Conservation (phyloP, 129 eudicot genomes). For the Chrysanthemum lavandulifolium region DNA sequence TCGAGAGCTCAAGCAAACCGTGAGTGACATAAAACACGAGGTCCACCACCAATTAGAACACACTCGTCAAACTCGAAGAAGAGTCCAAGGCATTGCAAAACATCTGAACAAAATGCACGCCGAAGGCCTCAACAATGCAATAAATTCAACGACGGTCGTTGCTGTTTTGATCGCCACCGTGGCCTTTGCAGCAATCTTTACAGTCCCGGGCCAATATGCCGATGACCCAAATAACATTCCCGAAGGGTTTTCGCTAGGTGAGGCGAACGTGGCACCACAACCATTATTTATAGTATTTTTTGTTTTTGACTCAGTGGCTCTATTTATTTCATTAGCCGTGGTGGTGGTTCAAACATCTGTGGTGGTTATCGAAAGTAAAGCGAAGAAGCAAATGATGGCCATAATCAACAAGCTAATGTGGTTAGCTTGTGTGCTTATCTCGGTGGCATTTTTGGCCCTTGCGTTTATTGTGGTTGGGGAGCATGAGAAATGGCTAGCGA, state of each 20-base stretch:
- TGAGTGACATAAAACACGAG: conserved; percentile 93
- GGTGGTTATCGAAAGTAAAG: conserved; percentile 60
- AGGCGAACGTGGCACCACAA: conserved; percentile 74
- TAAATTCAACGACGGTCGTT: conserved; percentile 92
- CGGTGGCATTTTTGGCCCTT: conserved; percentile 63
- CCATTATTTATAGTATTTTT: conserved; percentile 50
- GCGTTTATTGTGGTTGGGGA: conserved; percentile 60
- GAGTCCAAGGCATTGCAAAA: conserved; percentile 88
- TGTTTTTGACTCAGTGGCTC: conserved; percentile 53
- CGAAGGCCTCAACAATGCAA: conserved; percentile 95
- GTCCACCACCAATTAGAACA: conserved; percentile 90
- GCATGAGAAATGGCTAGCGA: conserved; percentile 57
- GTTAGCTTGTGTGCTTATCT: conserved; percentile 57
- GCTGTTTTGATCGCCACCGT: conserved; percentile 95
- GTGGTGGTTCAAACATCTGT: conserved; percentile 69
- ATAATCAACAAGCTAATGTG: conserved; percentile 68
- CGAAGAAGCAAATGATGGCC: conserved; percentile 60
- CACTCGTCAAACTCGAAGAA: conserved; percentile 81
- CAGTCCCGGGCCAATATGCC: conserved; percentile 89
- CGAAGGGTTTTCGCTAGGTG: conserved; percentile 62
- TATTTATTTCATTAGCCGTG: conserved; percentile 58
- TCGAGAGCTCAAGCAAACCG: conserved; percentile 86
- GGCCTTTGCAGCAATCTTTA: conserved; percentile 94
- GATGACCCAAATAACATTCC: conserved; percentile 64
- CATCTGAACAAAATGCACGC: conserved; percentile 85